Evolutionary conservation across 139 green algal genomes (phyloP), one percentile per base, ranked within the genome.

Genomic region (Micromonas commoda): DNA sequence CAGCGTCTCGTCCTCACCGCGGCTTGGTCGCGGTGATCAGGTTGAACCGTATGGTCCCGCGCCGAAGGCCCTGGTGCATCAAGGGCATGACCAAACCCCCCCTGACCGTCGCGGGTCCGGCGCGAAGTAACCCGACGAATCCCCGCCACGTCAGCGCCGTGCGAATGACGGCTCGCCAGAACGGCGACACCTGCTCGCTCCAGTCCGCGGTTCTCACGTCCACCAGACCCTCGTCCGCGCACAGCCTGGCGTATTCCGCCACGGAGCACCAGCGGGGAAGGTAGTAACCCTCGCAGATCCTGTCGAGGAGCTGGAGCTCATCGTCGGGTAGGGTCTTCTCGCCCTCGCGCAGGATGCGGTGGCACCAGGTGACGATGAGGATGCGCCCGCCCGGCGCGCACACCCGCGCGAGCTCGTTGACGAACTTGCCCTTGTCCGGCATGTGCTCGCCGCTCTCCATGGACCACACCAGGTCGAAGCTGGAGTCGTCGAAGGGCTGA

Each of bases 371-470:
- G 16, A 94, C 92, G 52, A 90, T 84, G 31, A 87, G 66, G 54
- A 89, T 86, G 4, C 73, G 71, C 91, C 93, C 26, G 0, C 94
- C 94, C 0, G 95, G 95, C 20, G 84, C 82, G 73, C 84, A 90
- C 64, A 99, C 92, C 13, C 95, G 87, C 19, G 82, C 83, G 26
- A 99, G 91, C 89, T 98, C 95, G 1, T 74, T 32, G 63, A 99
- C 91, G 84, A 99, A 99, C 70, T 89, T 87, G 66, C 87, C 88
- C 88, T 98, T 98, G 89, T 97, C 92, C 2, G 94, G 94, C 94
- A 98, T 98, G 86, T 98, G 94, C 88, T 98, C 94, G 1, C 94
- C 94, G 21, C 77, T 90, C 88, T 98, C 94, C 73, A 96, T 97
- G 0, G 91, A 95, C 92, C 92, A 98, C 76, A 98, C 94, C 63